phyloP scores from a whole-genome alignment of 768 basidiomycete species.

The Amanita muscaria region DNA sequence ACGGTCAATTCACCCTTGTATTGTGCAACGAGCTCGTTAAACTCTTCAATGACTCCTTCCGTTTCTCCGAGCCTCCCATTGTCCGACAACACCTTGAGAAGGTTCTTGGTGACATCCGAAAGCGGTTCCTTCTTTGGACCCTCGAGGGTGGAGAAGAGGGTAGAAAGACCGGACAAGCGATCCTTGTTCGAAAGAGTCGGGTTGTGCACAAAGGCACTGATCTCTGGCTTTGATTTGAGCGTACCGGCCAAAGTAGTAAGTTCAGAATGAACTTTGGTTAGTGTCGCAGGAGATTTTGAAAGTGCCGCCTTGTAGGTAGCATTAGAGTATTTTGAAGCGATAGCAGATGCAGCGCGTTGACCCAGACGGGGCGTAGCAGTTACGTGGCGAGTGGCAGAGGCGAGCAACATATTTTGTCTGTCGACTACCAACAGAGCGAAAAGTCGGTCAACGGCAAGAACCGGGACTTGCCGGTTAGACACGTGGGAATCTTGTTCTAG shows the following conservation, averaged over 20 bases:
- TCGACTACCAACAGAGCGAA: slow-evolving; percentile 18
- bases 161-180: slow-evolving; percentile 55
- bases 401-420: slow-evolving; percentile 41
- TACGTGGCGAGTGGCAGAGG: slow-evolving; percentile 45
- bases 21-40: slow-evolving; percentile 80
- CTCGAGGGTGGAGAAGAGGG: slow-evolving; percentile 62
- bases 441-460: slow-evolving; percentile 25
- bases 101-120: slow-evolving; percentile 85
- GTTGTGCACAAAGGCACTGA: slow-evolving; percentile 73
- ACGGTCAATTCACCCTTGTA: slow-evolving; percentile 93
- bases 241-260: slow-evolving; percentile 61
- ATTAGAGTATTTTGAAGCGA: slow-evolving; percentile 79
- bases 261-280: slow-evolving; percentile 83
- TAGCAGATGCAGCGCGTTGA: slow-evolving; percentile 66
- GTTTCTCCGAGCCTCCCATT: slow-evolving; percentile 88
- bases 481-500: slow-evolving; percentile 20
- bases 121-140: slow-evolving; percentile 65
- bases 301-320: slow-evolving; percentile 78
- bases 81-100: slow-evolving; percentile 82
- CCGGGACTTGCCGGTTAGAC: slow-evolving; percentile 24
- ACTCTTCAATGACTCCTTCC: slow-evolving; percentile 80
- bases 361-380: slow-evolving; percentile 41
- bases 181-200: slow-evolving; percentile 85
- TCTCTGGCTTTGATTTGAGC: slow-evolving; percentile 56
- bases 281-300: slow-evolving; percentile 70